Percentiles rank a stretch among this genome's conserved stretches.
Evolutionary conservation across 2,329 filamentous ascomycete genomes (phyloP).

Genomic region (Xylariales sp.): DNA sequence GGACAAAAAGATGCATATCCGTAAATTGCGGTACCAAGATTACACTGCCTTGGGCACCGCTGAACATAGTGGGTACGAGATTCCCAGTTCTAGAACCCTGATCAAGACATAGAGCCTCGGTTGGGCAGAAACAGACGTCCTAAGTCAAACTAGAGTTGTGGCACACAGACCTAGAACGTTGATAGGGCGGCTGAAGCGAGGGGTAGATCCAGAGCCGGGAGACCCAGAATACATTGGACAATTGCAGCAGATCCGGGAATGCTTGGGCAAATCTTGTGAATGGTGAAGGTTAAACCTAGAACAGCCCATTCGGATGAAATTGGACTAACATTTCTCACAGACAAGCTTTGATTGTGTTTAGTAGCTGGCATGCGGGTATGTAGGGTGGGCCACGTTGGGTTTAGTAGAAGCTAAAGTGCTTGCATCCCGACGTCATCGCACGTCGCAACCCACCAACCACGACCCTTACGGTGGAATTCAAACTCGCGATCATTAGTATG

Average conservation of each 20-base stretch:
- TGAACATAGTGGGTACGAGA: no score
- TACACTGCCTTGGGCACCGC: no score
- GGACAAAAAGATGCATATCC: no score
- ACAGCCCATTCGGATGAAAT: no score
- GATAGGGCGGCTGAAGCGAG: slow-evolving; percentile 8
- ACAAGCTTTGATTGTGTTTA: no score
- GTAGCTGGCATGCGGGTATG: no score
- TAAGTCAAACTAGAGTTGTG: neutral
- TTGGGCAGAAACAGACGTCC: slow-evolving; percentile 13
- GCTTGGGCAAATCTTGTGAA: neutral
- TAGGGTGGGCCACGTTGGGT: no score
- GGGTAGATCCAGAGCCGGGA: neutral
- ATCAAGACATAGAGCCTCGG: slow-evolving; percentile 9
- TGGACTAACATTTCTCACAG: no score
- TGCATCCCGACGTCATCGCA: neutral
- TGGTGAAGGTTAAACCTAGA: no score
- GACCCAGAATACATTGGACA: slow-evolving; percentile 8
- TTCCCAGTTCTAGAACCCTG: slow-evolving; percentile 1
- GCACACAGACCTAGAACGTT: neutral
- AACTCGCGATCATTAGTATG: no score
- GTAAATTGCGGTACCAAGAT: no score
- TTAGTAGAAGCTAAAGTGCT: neutral
- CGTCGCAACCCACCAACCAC: neutral
- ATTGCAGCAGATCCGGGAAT: neutral
- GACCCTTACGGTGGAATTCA: neutral